Conservation (phyloP, 73 alveolate species). For the Stentor coeruleus region DNA sequence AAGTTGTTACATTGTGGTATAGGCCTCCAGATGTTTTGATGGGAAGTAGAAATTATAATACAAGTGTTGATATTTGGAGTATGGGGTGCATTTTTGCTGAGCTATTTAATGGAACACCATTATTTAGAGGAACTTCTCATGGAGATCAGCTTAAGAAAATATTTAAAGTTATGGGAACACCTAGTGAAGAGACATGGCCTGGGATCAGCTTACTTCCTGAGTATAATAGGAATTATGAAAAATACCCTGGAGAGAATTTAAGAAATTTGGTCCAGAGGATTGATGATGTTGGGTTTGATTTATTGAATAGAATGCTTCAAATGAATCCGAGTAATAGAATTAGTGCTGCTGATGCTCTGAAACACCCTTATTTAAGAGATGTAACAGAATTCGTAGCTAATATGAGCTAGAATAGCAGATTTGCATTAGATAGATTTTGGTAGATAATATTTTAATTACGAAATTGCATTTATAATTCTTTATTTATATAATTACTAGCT, state of each 20-base stretch:
- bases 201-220: constrained; percentile 73
- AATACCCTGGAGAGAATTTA: no score
- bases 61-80: neutral
- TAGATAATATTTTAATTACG: no score
- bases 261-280: no score
- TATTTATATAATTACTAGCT: no score
- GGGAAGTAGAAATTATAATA: neutral
- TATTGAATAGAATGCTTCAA: constrained; percentile 64
- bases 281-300: no score
- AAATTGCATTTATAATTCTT: no score
- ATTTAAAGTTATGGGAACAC: constrained; percentile 3
- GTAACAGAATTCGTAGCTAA: no score
- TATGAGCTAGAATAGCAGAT: no score
- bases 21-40: constrained; percentile 37
- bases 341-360: constrained; percentile 70
- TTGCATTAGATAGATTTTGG: no score
- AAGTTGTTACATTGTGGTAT: constrained; percentile 80
- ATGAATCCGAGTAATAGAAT: constrained; percentile 74
- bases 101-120: constrained; percentile 8
- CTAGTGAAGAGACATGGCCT: constrained; percentile 79
- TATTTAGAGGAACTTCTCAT: neutral
- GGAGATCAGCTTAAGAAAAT: neutral
- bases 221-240: constrained; percentile 68
- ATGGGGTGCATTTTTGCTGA: constrained; percentile 24
- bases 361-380: constrained; percentile 78